Evolutionary conservation across 2,329 filamentous ascomycete species (phyloP).

Genomic region (Neonectria coccinea): DNA sequence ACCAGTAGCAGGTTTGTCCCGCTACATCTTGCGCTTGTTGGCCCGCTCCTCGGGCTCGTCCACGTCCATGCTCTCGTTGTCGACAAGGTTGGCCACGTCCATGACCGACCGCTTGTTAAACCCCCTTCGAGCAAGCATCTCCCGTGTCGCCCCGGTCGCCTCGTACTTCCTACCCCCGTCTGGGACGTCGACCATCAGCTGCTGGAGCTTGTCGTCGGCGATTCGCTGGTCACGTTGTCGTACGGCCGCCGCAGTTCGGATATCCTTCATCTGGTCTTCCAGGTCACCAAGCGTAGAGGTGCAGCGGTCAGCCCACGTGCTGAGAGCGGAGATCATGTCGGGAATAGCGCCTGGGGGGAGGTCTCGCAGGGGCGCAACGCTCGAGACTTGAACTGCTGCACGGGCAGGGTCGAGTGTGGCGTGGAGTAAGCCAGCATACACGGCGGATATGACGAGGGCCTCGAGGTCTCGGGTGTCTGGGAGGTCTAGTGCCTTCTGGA

Average conservation of each 20-base stretch:
- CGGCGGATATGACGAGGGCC: slow-evolving; percentile 84
- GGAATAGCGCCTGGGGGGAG: slow-evolving; percentile 79
- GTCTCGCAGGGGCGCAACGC: slow-evolving; percentile 88
- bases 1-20: slow-evolving; percentile 2
- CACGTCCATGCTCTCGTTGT: slow-evolving; percentile 67
- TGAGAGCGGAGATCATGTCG: slow-evolving; percentile 74
- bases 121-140: slow-evolving; percentile 43
- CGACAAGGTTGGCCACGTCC: slow-evolving; percentile 56
- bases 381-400: slow-evolving; percentile 79
- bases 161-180: slow-evolving; percentile 52
- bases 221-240: slow-evolving; percentile 63
- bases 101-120: slow-evolving; percentile 54
- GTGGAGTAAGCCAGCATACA: slow-evolving; percentile 85
- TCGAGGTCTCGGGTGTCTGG: slow-evolving; percentile 78
- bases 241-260: slow-evolving; percentile 69
- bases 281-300: slow-evolving; percentile 78
- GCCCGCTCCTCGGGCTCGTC: slow-evolving; percentile 65
- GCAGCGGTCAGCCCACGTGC: slow-evolving; percentile 84
- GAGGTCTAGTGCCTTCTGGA: slow-evolving; percentile 76
- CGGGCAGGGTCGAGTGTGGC: slow-evolving; percentile 86
- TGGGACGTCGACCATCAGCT: slow-evolving; percentile 61
- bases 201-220: slow-evolving; percentile 61
- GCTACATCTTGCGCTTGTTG: slow-evolving; percentile 65
- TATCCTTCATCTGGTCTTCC: slow-evolving; percentile 77
- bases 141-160: slow-evolving; percentile 35